Conservation (phyloP, 345 rosid species). For the Acer campestre region DNA sequence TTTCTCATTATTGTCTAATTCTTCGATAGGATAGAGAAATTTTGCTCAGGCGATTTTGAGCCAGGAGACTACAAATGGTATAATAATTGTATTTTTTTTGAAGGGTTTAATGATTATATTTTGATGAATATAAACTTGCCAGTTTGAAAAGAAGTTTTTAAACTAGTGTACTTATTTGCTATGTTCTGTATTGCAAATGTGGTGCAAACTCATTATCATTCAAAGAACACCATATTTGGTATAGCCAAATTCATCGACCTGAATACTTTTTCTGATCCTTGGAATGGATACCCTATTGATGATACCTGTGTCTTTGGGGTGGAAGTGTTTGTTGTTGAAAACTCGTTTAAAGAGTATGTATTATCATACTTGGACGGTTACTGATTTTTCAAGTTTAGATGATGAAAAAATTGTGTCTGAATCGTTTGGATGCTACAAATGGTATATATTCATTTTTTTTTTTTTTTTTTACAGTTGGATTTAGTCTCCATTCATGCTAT, state of each 20-base stretch:
- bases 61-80: conserved; percentile 9
- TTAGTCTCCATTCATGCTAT: too few species aligned
- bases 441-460: not conserved
- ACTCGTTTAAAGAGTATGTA: not conserved
- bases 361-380: not conserved
- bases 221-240: not conserved
- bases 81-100: too few species aligned
- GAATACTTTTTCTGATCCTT: not conserved
- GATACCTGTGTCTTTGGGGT: not conserved
- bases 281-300: not conserved
- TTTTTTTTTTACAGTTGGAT: too few species aligned
- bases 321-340: not conserved
- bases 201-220: not conserved
- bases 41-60: not conserved
- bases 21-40: too few species aligned
- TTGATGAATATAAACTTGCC: too few species aligned
- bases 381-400: not conserved
- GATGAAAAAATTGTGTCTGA: not conserved
- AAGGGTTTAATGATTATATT: too few species aligned
- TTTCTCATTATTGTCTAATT: too few species aligned
- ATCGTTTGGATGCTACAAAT: not conserved
- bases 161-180: too few species aligned
- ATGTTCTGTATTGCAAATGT: not conserved
- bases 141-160: too few species aligned
- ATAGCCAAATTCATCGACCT: too few species aligned